These are phyloP conservation scores for Colletotrichum godetiae DNA, from an alignment of 2,329 filamentous ascomycete genomes.

Conservation along the genomic window DNA sequence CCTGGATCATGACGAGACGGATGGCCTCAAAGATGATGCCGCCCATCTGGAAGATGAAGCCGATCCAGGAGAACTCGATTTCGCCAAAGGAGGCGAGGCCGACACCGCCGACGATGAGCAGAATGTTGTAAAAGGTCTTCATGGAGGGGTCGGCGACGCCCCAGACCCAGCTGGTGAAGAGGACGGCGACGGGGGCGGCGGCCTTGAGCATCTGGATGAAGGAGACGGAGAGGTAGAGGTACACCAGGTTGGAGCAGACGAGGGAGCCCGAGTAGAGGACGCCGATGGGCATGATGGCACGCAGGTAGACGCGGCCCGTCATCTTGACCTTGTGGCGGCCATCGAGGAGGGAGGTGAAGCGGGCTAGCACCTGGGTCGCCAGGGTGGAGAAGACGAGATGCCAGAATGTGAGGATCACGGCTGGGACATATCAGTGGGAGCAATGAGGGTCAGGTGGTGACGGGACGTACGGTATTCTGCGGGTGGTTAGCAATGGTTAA, in stretches of 20 bases:
- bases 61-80: conserved; percentile 74
- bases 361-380: conserved; percentile 74
- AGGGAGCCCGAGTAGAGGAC: conserved; percentile 74
- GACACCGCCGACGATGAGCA: conserved; percentile 65
- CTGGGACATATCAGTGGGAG: conserved; percentile 41
- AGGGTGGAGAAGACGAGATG: conserved; percentile 74
- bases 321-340: conserved; percentile 71
- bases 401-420: conserved; percentile 74
- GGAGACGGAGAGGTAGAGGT: conserved; percentile 74
- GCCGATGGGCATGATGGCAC: conserved; percentile 74
- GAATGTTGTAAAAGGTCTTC: conserved; percentile 58
- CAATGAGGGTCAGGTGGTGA: not conserved
- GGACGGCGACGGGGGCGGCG: conserved; percentile 73
- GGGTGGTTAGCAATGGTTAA: conserved; percentile 35
- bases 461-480: conserved; percentile 57
- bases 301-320: conserved; percentile 69
- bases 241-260: conserved; percentile 75
- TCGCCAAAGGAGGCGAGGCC: conserved; percentile 69
- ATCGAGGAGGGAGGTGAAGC: conserved; percentile 72
- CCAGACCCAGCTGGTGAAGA: conserved; percentile 73
- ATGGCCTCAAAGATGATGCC: conserved; percentile 86
- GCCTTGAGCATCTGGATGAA: conserved; percentile 81
- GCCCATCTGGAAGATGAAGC: conserved; percentile 76
- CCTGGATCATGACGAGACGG: conserved; percentile 87
- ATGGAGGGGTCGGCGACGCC: conserved; percentile 60